These are phyloP conservation scores for Ogataea sp. DNA, from an alignment of 805 yeast genomes.

Conservation along the genomic window DNA sequence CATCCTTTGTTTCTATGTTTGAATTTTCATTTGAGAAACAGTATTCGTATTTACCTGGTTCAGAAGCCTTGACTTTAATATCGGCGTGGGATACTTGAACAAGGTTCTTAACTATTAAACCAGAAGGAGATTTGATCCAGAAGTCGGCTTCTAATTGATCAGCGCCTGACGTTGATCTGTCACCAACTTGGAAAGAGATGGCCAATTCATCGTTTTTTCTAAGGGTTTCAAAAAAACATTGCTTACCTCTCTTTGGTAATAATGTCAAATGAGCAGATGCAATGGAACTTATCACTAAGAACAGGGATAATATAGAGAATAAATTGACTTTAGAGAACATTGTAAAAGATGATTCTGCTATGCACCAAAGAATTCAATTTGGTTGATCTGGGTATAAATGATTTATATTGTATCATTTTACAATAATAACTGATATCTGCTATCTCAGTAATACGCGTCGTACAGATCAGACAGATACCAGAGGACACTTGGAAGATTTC, in stretches of 20 bases:
- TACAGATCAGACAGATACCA: too few relatives aligned
- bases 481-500: too few relatives aligned
- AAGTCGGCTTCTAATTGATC: conserved; percentile 66
- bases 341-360: too few relatives aligned
- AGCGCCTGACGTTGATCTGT: conserved; percentile 66
- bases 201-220: conserved; percentile 81
- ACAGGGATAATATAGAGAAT: not conserved
- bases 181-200: conserved; percentile 88
- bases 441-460: too few relatives aligned
- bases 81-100: conserved; percentile 74
- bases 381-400: too few relatives aligned
- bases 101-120: conserved; percentile 42
- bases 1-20: conserved; percentile 71
- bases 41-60: conserved; percentile 70
- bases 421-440: too few relatives aligned
- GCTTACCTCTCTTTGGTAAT: conserved; percentile 74
- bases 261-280: conserved; percentile 73
- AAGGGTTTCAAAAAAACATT: conserved; percentile 81
- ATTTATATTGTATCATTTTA: too few relatives aligned
- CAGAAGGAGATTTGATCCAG: conserved; percentile 33
- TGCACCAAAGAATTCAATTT: too few relatives aligned
- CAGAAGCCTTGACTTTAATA: conserved; percentile 53
- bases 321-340: too few relatives aligned
- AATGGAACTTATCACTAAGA: not conserved
- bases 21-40: conserved; percentile 88